These are phyloP conservation scores for Blastobotrys peoriensis DNA, from an alignment of 805 yeast species.

Conservation along the genomic window DNA sequence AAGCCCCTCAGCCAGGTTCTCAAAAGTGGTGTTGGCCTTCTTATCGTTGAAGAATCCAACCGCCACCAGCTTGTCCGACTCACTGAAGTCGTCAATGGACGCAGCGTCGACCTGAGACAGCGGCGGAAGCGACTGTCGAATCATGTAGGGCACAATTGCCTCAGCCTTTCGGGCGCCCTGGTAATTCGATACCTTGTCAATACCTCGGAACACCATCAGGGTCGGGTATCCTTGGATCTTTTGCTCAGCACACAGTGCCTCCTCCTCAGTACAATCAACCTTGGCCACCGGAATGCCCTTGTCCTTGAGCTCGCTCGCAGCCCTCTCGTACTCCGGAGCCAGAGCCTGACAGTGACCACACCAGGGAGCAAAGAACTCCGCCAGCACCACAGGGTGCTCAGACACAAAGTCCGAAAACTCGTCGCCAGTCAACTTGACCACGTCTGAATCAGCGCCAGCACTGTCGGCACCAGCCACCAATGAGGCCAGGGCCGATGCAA, in stretches of 20 bases:
- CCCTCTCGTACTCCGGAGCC: slow-evolving; percentile 55
- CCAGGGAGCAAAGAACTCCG: slow-evolving; percentile 96
- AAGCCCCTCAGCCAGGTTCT: slow-evolving; percentile 52
- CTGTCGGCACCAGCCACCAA: slow-evolving; percentile 55
- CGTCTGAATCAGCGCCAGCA: slow-evolving; percentile 86
- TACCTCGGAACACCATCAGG: slow-evolving; percentile 54
- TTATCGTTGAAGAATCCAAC: slow-evolving; percentile 53
- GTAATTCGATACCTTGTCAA: slow-evolving; percentile 47
- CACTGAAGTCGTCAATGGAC: slow-evolving; percentile 45
- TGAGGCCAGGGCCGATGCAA: slow-evolving; percentile 32
- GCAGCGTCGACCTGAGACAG: slow-evolving; percentile 47
- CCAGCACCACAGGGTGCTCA: slow-evolving; percentile 67
- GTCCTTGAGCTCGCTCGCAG: slow-evolving; percentile 55
- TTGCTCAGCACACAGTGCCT: slow-evolving; percentile 65
- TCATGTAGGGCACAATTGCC: slow-evolving; percentile 72
- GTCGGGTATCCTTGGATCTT: slow-evolving; percentile 81
- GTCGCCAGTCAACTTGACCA: slow-evolving; percentile 65
- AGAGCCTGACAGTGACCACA: slow-evolving; percentile 87
- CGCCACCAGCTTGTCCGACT: slow-evolving; percentile 34
- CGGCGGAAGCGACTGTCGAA: slow-evolving; percentile 75
- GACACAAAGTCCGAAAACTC: slow-evolving; percentile 60
- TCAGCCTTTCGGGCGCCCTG: slow-evolving; percentile 79
- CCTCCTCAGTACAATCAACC: slow-evolving; percentile 74
- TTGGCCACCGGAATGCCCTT: slow-evolving; percentile 38
- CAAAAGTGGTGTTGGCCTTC: slow-evolving; percentile 51